phyloP scores from a whole-genome alignment of 495 filamentous ascomycete genomes.

The Lasiosphaeriaceae sp. region DNA sequence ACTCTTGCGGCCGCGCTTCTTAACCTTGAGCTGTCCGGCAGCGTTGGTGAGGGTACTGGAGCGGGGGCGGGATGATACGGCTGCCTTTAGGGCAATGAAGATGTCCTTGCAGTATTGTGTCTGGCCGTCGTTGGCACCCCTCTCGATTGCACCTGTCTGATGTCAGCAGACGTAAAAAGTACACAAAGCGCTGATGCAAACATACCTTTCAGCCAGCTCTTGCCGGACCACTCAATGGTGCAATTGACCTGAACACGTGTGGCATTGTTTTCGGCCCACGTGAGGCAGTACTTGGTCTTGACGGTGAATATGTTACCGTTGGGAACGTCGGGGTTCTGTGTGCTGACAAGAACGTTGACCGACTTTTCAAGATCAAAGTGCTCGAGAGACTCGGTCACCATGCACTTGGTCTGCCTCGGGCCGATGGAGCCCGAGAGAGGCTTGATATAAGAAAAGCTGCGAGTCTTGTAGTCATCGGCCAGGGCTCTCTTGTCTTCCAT shows the following conservation, averaged over 20 bases:
- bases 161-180: neutral
- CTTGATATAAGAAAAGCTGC: conserved; percentile 87
- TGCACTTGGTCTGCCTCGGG: conserved; percentile 92
- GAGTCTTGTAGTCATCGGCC: conserved; percentile 64
- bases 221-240: conserved; percentile 92
- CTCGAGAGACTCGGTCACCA: conserved; percentile 79
- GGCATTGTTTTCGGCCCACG: conserved; percentile 80
- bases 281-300: conserved; percentile 92
- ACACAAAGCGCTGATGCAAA: neutral
- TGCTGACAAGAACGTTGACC: conserved; percentile 70
- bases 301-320: conserved; percentile 86
- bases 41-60: conserved; percentile 36
- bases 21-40: conserved; percentile 36
- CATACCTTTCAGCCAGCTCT: conserved; percentile 95
- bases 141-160: conserved; percentile 80
- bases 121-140: conserved; percentile 90
- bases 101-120: conserved; percentile 73
- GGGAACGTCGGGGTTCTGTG: conserved; percentile 92
- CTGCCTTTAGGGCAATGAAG: conserved; percentile 64
- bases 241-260: conserved; percentile 83
- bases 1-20: conserved; percentile 58
- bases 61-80: conserved; percentile 62
- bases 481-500: conserved; percentile 80
- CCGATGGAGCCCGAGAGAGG: conserved; percentile 80
- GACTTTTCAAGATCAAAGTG: conserved; percentile 82